These are phyloP conservation scores for Trichoderma parareesei DNA, from an alignment of 495 filamentous ascomycete genomes.

Conservation along the genomic window DNA sequence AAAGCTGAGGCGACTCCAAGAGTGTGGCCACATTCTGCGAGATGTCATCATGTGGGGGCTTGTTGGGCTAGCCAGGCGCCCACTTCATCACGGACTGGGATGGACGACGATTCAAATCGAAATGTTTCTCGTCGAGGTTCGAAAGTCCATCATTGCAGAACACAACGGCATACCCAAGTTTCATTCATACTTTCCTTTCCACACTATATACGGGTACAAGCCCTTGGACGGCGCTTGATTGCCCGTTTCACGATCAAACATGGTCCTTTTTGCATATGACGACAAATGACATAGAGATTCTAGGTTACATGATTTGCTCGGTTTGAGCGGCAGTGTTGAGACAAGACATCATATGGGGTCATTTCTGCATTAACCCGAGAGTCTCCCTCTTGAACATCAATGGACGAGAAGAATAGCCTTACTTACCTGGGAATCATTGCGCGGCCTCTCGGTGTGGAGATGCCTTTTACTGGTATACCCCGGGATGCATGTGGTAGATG, in stretches of 20 bases:
- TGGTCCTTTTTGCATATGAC: neutral
- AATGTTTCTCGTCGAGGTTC: conserved; percentile 31
- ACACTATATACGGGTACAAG: conserved; percentile 28
- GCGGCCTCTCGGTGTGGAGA: neutral
- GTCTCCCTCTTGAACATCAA: no score
- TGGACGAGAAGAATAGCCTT: no score
- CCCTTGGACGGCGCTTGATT: conserved; percentile 15
- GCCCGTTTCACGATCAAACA: neutral
- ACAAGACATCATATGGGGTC: no score
- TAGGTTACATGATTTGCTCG: neutral
- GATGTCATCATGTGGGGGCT: conserved; percentile 31
- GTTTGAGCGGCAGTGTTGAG: no score
- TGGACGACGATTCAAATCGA: conserved; percentile 33
- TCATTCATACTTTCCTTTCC: conserved; percentile 26
- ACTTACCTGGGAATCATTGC: no score
- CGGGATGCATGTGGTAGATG: neutral
- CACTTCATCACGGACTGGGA: conserved; percentile 23
- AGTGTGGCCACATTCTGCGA: conserved; percentile 26
- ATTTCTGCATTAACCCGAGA: no score
- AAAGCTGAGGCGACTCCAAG: conserved; percentile 22
- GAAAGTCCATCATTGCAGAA: conserved; percentile 24
- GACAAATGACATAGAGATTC: neutral
- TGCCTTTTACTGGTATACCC: neutral
- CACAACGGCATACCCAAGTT: conserved; percentile 16
- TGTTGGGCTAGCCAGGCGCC: conserved; percentile 22